Evolutionary conservation across 116 monocot species (phyloP), one percentile per base, ranked within the genome.

Genomic region (Cymodocea nodosa): DNA sequence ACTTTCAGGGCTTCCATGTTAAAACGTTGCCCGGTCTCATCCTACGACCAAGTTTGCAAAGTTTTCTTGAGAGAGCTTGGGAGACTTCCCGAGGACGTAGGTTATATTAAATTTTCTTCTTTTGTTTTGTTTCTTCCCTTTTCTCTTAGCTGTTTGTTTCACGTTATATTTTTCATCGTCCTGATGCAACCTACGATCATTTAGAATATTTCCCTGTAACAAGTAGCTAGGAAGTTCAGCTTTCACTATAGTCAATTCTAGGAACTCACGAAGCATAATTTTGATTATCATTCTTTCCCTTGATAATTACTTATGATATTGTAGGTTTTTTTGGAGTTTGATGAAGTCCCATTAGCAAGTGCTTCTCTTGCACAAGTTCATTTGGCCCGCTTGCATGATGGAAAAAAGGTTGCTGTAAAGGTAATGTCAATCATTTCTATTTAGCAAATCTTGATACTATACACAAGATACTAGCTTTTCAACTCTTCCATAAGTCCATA

Each of bases 341-440:
- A 87, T 71, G 82, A 72, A 52, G 70, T 73, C 15, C 94, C 94
- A 63, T 58, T 94, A 35, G 94, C 94, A 59, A 94, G 94, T 79
- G 94, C 94, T 64, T 94, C 94, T 23, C 82, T 94, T 82, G 94
- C 94, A 13, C 94, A 94, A 89, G 94, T 94, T 75, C 94, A 94
- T 84, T 75, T 78, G 70, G 94, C 94, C 71, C 72, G 55, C 34
- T 81, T 87, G 34, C 84, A 84, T 77, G 85, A 89, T 74, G 94
- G 94, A 13, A 68, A 60, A 71, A 84, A 80, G 67, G 94, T 94
- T 60, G 94, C 94, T 57, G 89, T 94, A 15, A 94, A 94, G 94
- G 94, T 94, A 65, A 37, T 11, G 1, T 39, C 61, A 61, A 36
- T 61, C 36, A 36, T 37, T 4, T 61, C 16, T 61, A 10, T 56